Evolutionary conservation across 176 grass and related monocot genomes (phyloP), one percentile per base, ranked within the genome.

Genomic region (Echinochloa phyllopogon): DNA sequence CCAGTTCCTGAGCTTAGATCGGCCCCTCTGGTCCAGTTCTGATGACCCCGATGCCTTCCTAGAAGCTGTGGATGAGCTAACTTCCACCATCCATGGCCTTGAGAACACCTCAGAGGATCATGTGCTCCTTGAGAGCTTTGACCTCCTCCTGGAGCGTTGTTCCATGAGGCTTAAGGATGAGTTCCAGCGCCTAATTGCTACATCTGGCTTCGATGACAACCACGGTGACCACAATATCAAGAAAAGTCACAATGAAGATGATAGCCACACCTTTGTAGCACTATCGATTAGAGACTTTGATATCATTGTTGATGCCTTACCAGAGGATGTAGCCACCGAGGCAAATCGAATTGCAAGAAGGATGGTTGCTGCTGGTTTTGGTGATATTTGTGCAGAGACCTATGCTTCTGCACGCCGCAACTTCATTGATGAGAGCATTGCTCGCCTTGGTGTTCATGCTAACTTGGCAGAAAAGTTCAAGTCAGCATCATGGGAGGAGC

Each of bases 331-430:
- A 44, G 39, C 86, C 6, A 81, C 80, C 57, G 83, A 92, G 57
- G 86, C 87, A 81, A 84, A 88, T 62, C 58, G 49, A 74, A 88
- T 92, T 43, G 78, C 83, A 57, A 84, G 56, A 69, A 76, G 86
- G 72, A 92, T 92, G 86, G 43, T 85, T 9, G 82, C 78, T 36
- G 82, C 86, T 58, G 90, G 90, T 76, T 92, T 92, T 59, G 86
- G 90, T 47, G 49, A 81, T 42, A 79, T 55, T 40, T 92, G 82
- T 6, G 47, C 36, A 24, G 65, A 88, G 64, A 70, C 40, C 29
- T 92, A 88, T 72, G 77, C 65, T 51, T 61, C 79, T 55, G 72
- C 90, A 39, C 82, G 86, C 78, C 40, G 18, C 38, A 65, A 36
- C 39, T 92, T 88, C 83, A 81, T 92, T 53, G 60, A 78, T 18